Base-by-base conservation (phyloP, 371 early-diverging fungal species). In the Mucor racemosus region DNA sequence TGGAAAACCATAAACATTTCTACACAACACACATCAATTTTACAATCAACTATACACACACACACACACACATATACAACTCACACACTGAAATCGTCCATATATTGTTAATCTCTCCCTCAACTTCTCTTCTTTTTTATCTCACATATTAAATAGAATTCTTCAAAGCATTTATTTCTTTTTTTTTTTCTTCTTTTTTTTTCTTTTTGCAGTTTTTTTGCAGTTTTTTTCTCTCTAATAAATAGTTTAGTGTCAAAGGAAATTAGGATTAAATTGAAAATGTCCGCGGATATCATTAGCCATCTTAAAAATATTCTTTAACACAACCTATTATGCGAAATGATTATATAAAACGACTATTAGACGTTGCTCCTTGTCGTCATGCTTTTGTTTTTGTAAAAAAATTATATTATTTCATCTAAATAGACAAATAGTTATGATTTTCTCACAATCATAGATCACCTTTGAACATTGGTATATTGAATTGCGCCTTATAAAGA, bases 1-100 rank as follows among this genome's bases (percentile, higher is more conserved):
- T 64, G 68, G 72, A 62, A 71, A 71, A 33, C 71, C 68, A 26
- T 68, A 65, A 50, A 40, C 10, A 11, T 33, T 26, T 50, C 1
- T 50, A 50, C 13, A 26, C 33, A 58, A 0, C 36, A 44, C 40
- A 26, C 46, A 31, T 44, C 17, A 44, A 34, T 31, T 42, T 21
- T 39, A 54, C 54, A 53, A 17, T 39, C 31, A 21, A 38, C n/a
- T 33, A 62, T 15, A 53, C 31, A 19, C 48, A 50, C 48, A 62
- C 50, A 50, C 13, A 62, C 17, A 48, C n/a, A 48, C 34, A 26
- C 50, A 21, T 13, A 53, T 36, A 53, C 62, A 34, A 40, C 48
- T 15, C 26, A 11, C 58, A 59, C 40, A 59, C 36, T 26, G 26
- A 38, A 38, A 7, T 11, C 38, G 38, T 11, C 38, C 38, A 38